Percentiles rank a stretch among this genome's conserved stretches.
Conservation (phyloP, 805 yeast genomes). For the Sungouiozyma ichnusensis region DNA sequence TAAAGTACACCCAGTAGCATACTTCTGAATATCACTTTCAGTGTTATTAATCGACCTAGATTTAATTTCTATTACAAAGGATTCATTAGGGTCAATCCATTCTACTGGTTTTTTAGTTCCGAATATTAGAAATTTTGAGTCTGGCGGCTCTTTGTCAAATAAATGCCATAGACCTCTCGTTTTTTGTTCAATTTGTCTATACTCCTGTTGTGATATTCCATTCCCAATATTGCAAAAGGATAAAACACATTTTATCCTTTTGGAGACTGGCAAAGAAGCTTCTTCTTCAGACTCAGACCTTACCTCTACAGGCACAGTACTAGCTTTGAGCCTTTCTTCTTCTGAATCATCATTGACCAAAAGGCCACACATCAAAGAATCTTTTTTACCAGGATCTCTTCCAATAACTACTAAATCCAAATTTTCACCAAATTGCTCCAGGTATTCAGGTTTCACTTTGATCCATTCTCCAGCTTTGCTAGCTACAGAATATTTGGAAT, state of each 20-base stretch:
- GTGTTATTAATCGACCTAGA: conserved; percentile 60
- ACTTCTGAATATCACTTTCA: conserved; percentile 34
- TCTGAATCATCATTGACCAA: conserved; percentile 32
- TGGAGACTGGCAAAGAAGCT: conserved; percentile 4
- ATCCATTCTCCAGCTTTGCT: conserved; percentile 62
- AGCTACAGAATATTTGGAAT: conserved; percentile 50
- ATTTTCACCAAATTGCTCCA: conserved; percentile 78
- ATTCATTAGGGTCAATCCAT: conserved; percentile 74
- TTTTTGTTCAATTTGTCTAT: conserved; percentile 42
- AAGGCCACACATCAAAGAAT: conserved; percentile 64
- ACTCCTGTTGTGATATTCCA: conserved; percentile 63
- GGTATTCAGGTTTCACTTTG: conserved; percentile 84
- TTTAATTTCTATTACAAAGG: conserved; percentile 72
- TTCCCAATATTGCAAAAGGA: conserved; percentile 77
- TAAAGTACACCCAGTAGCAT: conserved; percentile 58
- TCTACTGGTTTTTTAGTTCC: conserved; percentile 53
- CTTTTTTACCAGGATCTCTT: conserved; percentile 58
- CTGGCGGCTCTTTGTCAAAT: conserved; percentile 32
- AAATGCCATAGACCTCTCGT: conserved; percentile 56
- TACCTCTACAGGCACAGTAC: conserved; percentile 4
- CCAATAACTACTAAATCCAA: conserved; percentile 76
- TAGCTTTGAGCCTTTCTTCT: conserved; percentile 1
- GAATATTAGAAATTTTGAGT: conserved; percentile 36
- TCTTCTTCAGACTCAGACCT: conserved; percentile 8
- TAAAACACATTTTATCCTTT: conserved; percentile 31